Evolutionary conservation across 345 rosid genomes (phyloP), one percentile per base, ranked within the genome.

Genomic region (Euphorbia tirucalli): DNA sequence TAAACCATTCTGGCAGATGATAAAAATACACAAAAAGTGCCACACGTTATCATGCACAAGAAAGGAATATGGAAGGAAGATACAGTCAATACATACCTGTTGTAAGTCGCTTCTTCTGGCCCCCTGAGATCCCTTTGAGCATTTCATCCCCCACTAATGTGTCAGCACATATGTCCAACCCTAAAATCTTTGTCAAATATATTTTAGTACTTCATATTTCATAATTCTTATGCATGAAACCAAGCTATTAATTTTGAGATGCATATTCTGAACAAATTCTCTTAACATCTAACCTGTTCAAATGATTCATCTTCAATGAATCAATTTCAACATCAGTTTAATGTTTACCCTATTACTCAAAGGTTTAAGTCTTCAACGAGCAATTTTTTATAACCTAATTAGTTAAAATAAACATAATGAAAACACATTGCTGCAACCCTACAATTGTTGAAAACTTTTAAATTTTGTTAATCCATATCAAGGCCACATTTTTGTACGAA

Each of bases 41-140:
- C 56, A 14, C 11, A 65, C 13, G 7, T 41, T 6, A 11, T n/a
- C 68, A 21, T 7, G 37, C 22, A 18, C 2, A 19, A 60, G 8
- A 41, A 18, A 19, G 11, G 18, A 59, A 15, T 13, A 31, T 11
- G 19, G 2, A 35, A 44, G 32, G 13, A 5, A 71, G 18, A 54
- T 35, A 48, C 50, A 22, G 52, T 9, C 30, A 35, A 65, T 41
- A 39, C 35, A 41, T 35, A 93, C 98, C 98, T 85, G 99, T 92
- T 54, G 99, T 90, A 16, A 95, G 97, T 61, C 97, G 88, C 85
- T 90, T 95, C 89, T 92, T 95, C 83, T 95, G 99, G 4, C 99
- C 99, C 67, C 99, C 99, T 16, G 99, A 95, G 55, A 95, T 95
- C 73, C 99, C 99, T 87, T 92, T 95, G 56, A 90, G 88, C 97